Evolutionary conservation across 2,329 filamentous ascomycete genomes (phyloP), one percentile per base, ranked within the genome.

Genomic region (Setomelanomma holmii): DNA sequence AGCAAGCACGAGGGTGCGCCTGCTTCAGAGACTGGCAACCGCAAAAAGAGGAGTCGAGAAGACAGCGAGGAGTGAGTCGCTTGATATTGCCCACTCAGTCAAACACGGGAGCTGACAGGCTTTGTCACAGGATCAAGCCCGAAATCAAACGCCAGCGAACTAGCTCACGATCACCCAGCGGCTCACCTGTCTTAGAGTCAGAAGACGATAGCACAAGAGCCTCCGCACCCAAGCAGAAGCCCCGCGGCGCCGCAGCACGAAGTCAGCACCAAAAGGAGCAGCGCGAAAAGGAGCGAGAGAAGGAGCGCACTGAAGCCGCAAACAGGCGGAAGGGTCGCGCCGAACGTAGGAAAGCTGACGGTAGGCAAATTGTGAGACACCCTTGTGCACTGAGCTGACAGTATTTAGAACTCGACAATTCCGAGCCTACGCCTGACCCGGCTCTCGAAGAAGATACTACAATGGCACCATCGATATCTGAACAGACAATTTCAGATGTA

Each of bases 51-150:
- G 67, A 88, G 87, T 56, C 86, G 93, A 56, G 96, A 95, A 67
- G 91, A 95, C 55, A 96, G 91, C 69, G 92, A 97, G 83, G 91
- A 96, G 93, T 98, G 82, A 76, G 91, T 86, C 22, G 47, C 44
- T 58, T 47, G 50, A 49, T 58, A 38, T 49, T 8, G 8, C 40
- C 34, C 51, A 44, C 14, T 30, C 27, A 22, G 40, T 23, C n/a
- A 39, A 34, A 44, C 21, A 49, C n/a, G 27, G 22, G 16, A 44
- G 53, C 64, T 75, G 56, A 75, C 69, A 67, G 63, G 54, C 53
- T 68, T 64, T 67, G 51, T 44, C 60, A 56, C 65, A 96, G 91
- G 63, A 88, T 88, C 70, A 86, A 84, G 52, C 84, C 87, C 58
- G 85, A 81, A 55, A 76, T 85, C 42, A 98, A 98, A 78, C 85